Conservation (phyloP, 2,329 filamentous ascomycete species). For the Calonectria pseudoturangicola region DNA sequence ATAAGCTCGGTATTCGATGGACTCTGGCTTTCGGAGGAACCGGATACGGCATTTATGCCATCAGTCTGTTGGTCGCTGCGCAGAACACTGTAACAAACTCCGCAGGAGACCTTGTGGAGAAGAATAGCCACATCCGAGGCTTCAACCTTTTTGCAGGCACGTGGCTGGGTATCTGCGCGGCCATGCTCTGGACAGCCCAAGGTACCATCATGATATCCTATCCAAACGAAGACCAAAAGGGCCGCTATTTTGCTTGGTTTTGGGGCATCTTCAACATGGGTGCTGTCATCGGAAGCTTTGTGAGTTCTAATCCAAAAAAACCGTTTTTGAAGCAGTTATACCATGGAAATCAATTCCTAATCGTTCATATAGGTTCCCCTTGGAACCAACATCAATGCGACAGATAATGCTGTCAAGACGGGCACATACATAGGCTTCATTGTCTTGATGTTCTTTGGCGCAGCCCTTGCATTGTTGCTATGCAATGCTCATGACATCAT, state of each 20-base stretch:
- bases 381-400: constrained; percentile 51
- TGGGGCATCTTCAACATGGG: constrained; percentile 98
- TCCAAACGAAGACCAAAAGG: constrained; percentile 86
- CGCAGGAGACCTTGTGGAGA: no score
- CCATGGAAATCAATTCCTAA: constrained; percentile 11
- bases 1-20: constrained; percentile 51
- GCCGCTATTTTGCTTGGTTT: constrained; percentile 91
- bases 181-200: constrained; percentile 87
- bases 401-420: constrained; percentile 73
- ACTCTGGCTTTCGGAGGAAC: constrained; percentile 60
- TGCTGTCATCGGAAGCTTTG: constrained; percentile 86
- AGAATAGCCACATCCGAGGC: constrained; percentile 51
- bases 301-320: constrained; percentile 53
- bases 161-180: constrained; percentile 85
- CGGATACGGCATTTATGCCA: constrained; percentile 76
- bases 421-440: constrained; percentile 94
- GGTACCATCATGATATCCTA: constrained; percentile 94
- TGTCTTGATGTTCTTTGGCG: constrained; percentile 85
- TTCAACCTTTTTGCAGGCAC: constrained; percentile 81
- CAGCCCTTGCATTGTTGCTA: constrained; percentile 80
- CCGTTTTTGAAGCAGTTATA: no score
- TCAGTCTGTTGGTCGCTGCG: constrained; percentile 80
- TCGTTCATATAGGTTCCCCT: constrained; percentile 73
- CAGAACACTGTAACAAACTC: constrained; percentile 66
- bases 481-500: constrained; percentile 83